phyloP scores from a whole-genome alignment of 2,329 filamentous ascomycete genomes.

The Neopestalotiopsis sp. region DNA sequence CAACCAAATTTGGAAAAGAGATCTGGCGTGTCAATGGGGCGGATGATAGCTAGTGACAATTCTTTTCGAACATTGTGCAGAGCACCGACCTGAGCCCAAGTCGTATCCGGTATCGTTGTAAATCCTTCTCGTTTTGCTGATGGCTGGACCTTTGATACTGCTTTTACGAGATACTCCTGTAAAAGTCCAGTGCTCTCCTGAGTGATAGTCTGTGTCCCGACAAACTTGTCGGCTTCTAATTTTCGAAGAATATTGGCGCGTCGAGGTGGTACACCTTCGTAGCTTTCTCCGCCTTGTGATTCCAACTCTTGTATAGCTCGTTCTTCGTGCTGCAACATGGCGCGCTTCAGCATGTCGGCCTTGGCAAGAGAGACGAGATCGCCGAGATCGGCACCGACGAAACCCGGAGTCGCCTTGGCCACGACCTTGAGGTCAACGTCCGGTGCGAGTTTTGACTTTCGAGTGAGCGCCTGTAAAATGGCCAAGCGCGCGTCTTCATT shows the following conservation, averaged over 20 bases:
- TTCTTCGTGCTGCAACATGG: slow-evolving; percentile 26
- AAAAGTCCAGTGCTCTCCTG: slow-evolving; percentile 36
- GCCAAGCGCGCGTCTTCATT: slow-evolving; percentile 77
- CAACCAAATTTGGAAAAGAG: slow-evolving; percentile 80
- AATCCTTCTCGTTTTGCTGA: slow-evolving; percentile 93
- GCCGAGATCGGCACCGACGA: slow-evolving; percentile 88
- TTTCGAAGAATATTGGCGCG: slow-evolving; percentile 22
- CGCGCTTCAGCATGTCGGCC: slow-evolving; percentile 42
- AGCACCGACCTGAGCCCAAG: slow-evolving; percentile 91
- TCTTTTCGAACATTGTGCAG: slow-evolving; percentile 80
- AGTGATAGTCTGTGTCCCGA: slow-evolving; percentile 28
- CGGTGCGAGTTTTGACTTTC: slow-evolving; percentile 65
- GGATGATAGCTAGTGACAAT: slow-evolving; percentile 84
- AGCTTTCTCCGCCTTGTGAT: slow-evolving; percentile 16
- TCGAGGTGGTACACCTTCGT: slow-evolving; percentile 29
- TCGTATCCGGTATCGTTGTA: slow-evolving; percentile 90
- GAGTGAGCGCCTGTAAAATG: slow-evolving; percentile 77
- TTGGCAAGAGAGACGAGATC: slow-evolving; percentile 59
- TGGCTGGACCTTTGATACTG: slow-evolving; percentile 77
- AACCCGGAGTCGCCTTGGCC: slow-evolving; percentile 87
- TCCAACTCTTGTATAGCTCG: neutral
- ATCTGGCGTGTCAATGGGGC: slow-evolving; percentile 84
- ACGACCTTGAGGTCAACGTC: slow-evolving; percentile 77
- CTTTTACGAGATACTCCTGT: slow-evolving; percentile 73
- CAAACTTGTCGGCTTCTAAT: slow-evolving; percentile 29